Evolutionary conservation across 2,329 filamentous ascomycete genomes (phyloP).

Genomic region (Salinomyces thailandicus): DNA sequence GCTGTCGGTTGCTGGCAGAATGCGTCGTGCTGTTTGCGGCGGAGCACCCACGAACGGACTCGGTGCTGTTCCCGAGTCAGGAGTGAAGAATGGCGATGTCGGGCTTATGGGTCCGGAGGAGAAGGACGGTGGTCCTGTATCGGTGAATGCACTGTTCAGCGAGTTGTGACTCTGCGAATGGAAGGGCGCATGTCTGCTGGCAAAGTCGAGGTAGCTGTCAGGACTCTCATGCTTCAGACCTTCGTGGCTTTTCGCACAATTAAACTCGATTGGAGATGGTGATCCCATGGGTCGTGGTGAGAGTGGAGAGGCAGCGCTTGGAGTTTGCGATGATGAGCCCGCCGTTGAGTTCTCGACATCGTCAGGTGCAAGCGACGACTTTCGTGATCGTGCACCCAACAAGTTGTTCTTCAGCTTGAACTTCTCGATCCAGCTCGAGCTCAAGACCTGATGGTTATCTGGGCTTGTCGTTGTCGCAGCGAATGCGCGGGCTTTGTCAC

Average conservation of each 20-base stretch:
- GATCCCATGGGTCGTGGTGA: slow-evolving; percentile 58
- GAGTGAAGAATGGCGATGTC: slow-evolving; percentile 66
- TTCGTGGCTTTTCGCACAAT: slow-evolving; percentile 57
- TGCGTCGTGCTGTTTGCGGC: slow-evolving; percentile 27
- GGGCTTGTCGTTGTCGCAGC: slow-evolving; percentile 51
- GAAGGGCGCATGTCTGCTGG: slow-evolving; percentile 50
- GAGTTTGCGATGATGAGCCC: slow-evolving; percentile 50
- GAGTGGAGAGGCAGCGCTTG: slow-evolving; percentile 58
- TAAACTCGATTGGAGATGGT: slow-evolving; percentile 55
- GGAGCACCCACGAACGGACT: slow-evolving; percentile 52
- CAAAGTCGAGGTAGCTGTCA: slow-evolving; percentile 51
- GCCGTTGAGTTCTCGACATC: slow-evolving; percentile 56
- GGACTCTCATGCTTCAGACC: slow-evolving; percentile 51
- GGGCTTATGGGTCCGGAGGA: slow-evolving; percentile 64
- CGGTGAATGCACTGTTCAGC: slow-evolving; percentile 56
- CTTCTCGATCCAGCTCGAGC: slow-evolving; percentile 75
- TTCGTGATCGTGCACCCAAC: slow-evolving; percentile 43
- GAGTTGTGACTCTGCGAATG: slow-evolving; percentile 58
- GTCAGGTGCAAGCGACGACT: slow-evolving; percentile 48
- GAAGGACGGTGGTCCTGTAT: slow-evolving; percentile 55
- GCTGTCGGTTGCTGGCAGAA: slow-evolving; percentile 36
- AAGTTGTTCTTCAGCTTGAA: slow-evolving; percentile 84
- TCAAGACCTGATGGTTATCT: slow-evolving; percentile 63
- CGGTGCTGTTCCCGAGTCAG: slow-evolving; percentile 55
- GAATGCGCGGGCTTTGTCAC: slow-evolving; percentile 75